Evolutionary conservation across 495 filamentous ascomycete genomes (phyloP), one percentile per base, ranked within the genome.

Genomic region (Lophiotrema nucula): DNA sequence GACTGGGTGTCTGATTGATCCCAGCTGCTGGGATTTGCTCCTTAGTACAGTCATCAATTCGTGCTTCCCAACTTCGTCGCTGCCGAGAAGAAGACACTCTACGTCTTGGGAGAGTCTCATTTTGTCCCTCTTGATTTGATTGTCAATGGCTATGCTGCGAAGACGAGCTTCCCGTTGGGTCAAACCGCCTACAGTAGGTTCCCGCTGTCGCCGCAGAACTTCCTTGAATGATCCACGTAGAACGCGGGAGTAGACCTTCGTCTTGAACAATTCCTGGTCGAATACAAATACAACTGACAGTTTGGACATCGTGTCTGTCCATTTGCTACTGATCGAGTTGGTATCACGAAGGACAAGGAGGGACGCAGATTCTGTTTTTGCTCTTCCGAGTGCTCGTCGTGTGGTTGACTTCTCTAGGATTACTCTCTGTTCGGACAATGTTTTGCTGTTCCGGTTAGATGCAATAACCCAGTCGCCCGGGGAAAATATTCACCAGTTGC

Each of bases 401-500:
- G 19, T 15, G n/a, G 19, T 52, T 2, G 48, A 24, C 4, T 42
- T 16, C 33, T 26, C 33, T 22, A 53, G 53, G 8, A 47, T 33
- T 18, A 10, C 5, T 35, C 42, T 31, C 31, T 47, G 39, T 16
- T 33, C 19, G n/a, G 43, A 31, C 6, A 56, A 2, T 2, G 27
- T 21, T 27, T 8, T 47, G 26, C 53, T 54, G 18, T 24, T 24
- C 21, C 19, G 11, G 19, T 45, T 15, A 18, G 38, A 45, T 26
- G 28, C 35, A 2, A 8, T 6, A n/a, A 13, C 13, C 2, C 44
- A 8, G 38, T 47, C 6, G 22, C 15, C 31, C 8, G 8, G 8
- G 25, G 11, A 19, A 53, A 38, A 23, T 15, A 15, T 1, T 16
- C 43, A 65, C 56, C 47, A 61, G 35, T 62, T 65, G 23, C 64